Evolutionary conservation across 768 basidiomycete species (phyloP), one percentile per base, ranked within the genome.

Genomic region (Xerocomellus chrysenteron): DNA sequence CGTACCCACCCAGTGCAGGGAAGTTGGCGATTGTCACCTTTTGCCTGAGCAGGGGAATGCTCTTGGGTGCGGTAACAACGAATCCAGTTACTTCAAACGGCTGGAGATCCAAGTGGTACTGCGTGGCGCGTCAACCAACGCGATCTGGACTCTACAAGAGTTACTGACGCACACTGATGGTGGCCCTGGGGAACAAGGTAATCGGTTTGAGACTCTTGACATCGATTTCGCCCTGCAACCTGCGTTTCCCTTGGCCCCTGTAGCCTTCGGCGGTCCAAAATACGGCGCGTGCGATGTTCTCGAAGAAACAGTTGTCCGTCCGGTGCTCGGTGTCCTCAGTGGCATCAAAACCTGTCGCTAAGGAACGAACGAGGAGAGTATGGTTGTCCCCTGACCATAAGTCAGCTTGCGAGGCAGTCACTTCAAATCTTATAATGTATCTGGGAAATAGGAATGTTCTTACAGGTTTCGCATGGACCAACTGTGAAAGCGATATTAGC

Each of bases 381-480:
- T 74, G 0, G 78, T 75, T 9, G 80, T 78, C 8, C 80, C 81
- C n/a, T 78, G 65, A 13, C 81, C 75, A 65, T 77, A 84, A 5
- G 72, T 75, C 13, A 82, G 71, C 83, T 85, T 55, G 37, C 1
- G 11, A 42, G 39, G 43, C 5, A 9, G 8, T 56, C 28, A 33
- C 41, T 26, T 33, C 2, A 17, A 40, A n/a, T 8, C 2, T 12
- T 17, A 8, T n/a, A 42, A 16, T 36, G 35, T 9, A 39, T 47
- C n/a, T 19, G 5, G 26, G 32, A 33, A 37, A 21, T 6, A 16
- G 21, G 9, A 46, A 35, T 35, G 5, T 43, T 58, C 73, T 62
- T 65, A 79, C 78, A 13, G 83, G 82, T 39, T 68, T 78, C 17
- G 80, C 81, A 32, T 84, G 65, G 4, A 82, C 77, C 12, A 82